phyloP scores from a whole-genome alignment of 176 grass and related monocot genomes.

The Secale cereale region DNA sequence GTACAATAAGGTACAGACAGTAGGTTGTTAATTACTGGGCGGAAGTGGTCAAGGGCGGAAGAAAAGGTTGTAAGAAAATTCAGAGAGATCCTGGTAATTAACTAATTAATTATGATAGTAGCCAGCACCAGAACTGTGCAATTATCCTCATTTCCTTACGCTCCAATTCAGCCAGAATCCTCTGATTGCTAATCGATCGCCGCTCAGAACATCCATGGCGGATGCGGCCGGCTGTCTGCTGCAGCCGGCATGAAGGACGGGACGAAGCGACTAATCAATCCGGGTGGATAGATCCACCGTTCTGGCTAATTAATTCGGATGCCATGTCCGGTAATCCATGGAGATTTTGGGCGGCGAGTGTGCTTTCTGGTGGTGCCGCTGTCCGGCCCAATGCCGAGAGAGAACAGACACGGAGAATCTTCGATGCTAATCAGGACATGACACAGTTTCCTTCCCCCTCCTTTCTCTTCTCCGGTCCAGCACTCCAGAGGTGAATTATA shows the following conservation, averaged over 20 bases:
- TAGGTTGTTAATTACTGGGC: slow-evolving; percentile 14
- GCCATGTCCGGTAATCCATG: slow-evolving; percentile 25
- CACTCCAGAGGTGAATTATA: background rate
- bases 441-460: background rate
- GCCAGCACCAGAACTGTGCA: background rate
- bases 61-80: slow-evolving; percentile 21
- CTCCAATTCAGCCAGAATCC: background rate
- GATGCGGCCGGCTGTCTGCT: background rate
- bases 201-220: background rate
- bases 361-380: slow-evolving; percentile 9
- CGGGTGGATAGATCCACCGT: background rate
- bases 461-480: background rate
- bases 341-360: slow-evolving; percentile 25
- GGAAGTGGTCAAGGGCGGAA: slow-evolving; percentile 8
- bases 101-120: slow-evolving; percentile 12
- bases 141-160: background rate
- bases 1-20: slow-evolving; percentile 35
- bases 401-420: slow-evolving; percentile 42
- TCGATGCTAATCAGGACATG: slow-evolving; percentile 30
- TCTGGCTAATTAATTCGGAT: slow-evolving; percentile 18
- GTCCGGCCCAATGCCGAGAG: slow-evolving; percentile 4
- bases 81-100: slow-evolving; percentile 25
- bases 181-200: background rate
- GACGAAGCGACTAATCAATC: background rate
- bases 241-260: background rate